phyloP scores from a whole-genome alignment of 2,329 filamentous ascomycete species.

The Alternaria postmessia region DNA sequence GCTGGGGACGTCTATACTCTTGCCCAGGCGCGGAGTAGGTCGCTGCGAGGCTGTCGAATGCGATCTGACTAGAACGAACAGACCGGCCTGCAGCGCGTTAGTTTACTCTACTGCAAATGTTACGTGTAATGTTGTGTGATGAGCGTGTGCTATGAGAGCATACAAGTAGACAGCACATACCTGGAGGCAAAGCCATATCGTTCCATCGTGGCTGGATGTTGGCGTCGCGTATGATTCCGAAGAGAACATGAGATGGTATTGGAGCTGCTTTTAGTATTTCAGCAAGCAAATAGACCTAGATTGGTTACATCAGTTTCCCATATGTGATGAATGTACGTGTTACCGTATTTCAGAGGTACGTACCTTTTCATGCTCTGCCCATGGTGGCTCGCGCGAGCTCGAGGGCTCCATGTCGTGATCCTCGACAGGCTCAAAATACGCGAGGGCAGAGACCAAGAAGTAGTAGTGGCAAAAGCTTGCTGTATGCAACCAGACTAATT shows the following conservation, averaged over 20 bases:
- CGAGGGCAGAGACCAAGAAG: conserved; percentile 43
- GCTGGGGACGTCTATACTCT: conserved; percentile 42
- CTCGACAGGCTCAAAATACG: conserved; percentile 19
- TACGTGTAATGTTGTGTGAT: not conserved
- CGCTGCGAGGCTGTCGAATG: conserved; percentile 42
- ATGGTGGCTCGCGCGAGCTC: conserved; percentile 49
- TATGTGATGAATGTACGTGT: conserved; percentile 7
- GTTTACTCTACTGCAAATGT: not conserved
- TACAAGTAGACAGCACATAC: conserved; percentile 45
- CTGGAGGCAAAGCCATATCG: conserved; percentile 59
- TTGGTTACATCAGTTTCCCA: conserved; percentile 15
- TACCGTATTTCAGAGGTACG: conserved; percentile 22
- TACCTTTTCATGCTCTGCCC: conserved; percentile 59
- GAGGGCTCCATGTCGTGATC: conserved; percentile 51
- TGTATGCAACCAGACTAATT: conserved; percentile 47
- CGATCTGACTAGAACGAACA: conserved; percentile 48
- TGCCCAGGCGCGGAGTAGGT: conserved; percentile 27
- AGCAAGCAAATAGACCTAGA: conserved; percentile 56
- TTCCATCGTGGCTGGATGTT: conserved; percentile 59
- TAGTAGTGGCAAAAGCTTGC: conserved; percentile 37
- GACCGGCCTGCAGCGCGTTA: conserved; percentile 44
- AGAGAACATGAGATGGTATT: conserved; percentile 54
- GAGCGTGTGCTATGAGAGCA: not conserved
- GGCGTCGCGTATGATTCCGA: conserved; percentile 54
- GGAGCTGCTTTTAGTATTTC: conserved; percentile 61